These are phyloP conservation scores for Bretschneidera sinensis DNA, from an alignment of 345 rosid genomes.

Conservation along the genomic window DNA sequence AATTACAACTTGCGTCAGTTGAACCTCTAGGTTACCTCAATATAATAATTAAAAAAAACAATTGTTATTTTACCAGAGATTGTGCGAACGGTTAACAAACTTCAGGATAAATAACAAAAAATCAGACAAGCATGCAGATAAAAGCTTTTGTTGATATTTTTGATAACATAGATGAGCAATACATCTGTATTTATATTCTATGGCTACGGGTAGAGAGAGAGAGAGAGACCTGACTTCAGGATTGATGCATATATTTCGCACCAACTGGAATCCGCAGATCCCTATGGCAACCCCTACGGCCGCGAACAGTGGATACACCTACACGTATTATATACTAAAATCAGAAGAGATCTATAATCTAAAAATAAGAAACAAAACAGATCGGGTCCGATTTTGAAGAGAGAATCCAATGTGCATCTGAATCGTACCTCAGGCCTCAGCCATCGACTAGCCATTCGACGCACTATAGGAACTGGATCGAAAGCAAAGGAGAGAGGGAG, in stretches of 20 bases:
- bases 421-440: conserved; percentile 67
- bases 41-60: too few species aligned
- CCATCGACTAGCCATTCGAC: conserved; percentile 61
- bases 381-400: not conserved
- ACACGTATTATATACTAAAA: not conserved
- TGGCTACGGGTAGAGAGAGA: not conserved
- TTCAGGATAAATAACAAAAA: too few species aligned
- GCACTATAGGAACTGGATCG: conserved; percentile 9
- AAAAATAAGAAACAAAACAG: conserved; percentile 3
- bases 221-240: conserved; percentile 88
- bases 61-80: too few species aligned
- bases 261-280: conserved; percentile 76
- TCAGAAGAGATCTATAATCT: conserved; percentile 19
- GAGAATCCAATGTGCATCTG: conserved; percentile 1
- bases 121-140: too few species aligned
- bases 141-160: too few species aligned
- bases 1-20: too few species aligned
- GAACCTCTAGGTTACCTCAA: too few species aligned
- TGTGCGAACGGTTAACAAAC: too few species aligned
- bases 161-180: too few species aligned
- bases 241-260: conserved; percentile 79
- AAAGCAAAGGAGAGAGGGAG: conserved; percentile 3
- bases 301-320: conserved; percentile 95
- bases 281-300: conserved; percentile 85
- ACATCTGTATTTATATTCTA: not conserved